Evolutionary conservation across 495 filamentous ascomycete genomes (phyloP).

Genomic region (Neurospora tetraspora): DNA sequence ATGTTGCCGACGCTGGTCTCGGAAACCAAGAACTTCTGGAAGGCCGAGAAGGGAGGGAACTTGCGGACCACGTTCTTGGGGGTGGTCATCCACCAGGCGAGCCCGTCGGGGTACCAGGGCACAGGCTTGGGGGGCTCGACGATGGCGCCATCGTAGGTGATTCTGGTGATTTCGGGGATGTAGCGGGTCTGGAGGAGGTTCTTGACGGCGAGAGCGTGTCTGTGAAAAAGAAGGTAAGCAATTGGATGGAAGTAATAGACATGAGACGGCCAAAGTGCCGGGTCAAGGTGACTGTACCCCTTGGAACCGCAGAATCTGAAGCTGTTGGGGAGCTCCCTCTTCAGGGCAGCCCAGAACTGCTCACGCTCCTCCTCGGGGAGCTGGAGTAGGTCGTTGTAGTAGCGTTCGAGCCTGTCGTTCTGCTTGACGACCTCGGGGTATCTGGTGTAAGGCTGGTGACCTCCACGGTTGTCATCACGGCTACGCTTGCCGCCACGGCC

Average conservation of each 20-base stretch:
- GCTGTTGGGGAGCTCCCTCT: constrained; percentile 81
- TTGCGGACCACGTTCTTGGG: constrained; percentile 88
- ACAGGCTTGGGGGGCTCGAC: constrained; percentile 76
- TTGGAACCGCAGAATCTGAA: constrained; percentile 94
- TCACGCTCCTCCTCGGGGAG: constrained; percentile 62
- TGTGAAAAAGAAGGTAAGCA: constrained; percentile 25
- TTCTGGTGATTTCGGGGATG: constrained; percentile 77
- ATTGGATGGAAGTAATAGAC: not conserved
- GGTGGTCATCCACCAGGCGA: constrained; percentile 94
- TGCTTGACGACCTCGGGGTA: constrained; percentile 54
- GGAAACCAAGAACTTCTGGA: constrained; percentile 96
- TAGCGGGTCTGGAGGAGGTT: constrained; percentile 76
- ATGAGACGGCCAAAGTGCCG: not conserved
- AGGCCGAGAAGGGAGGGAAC: constrained; percentile 83
- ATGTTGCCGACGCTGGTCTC: constrained; percentile 97
- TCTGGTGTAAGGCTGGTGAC: constrained; percentile 26
- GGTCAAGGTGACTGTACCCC: constrained; percentile 40
- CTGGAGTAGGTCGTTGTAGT: constrained; percentile 68
- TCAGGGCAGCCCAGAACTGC: constrained; percentile 72
- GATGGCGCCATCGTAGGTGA: constrained; percentile 63
- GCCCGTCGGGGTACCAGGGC: constrained; percentile 82
- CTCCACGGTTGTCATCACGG: not conserved
- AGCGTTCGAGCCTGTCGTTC: constrained; percentile 71
- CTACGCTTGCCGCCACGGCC: constrained; percentile 6
- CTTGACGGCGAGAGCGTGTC: constrained; percentile 78